These are phyloP conservation scores for Russula olivacea DNA, from an alignment of 768 basidiomycete genomes.

Conservation along the genomic window DNA sequence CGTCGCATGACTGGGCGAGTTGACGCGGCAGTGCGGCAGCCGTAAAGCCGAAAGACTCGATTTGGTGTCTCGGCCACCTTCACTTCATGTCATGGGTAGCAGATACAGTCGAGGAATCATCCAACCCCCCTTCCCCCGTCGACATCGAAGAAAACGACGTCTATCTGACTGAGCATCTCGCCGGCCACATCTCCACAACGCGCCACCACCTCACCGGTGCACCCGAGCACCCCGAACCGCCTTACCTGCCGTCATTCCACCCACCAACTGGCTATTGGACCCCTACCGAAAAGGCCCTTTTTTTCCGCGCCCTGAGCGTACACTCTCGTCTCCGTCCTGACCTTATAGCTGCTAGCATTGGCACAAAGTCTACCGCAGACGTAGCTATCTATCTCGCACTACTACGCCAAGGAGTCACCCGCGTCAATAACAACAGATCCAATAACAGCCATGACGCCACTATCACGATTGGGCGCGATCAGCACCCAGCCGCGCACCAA, in stretches of 20 bases:
- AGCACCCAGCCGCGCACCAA: conserved; percentile 17
- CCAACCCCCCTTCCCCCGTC: neutral
- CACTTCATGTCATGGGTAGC: neutral
- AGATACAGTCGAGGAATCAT: conserved; percentile 5
- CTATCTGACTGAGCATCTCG: conserved; percentile 8
- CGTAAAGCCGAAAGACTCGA: too few species aligned
- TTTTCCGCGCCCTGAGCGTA: conserved; percentile 63
- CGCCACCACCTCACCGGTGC: conserved; percentile 13
- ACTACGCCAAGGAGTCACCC: conserved; percentile 30
- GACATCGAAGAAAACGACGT: neutral
- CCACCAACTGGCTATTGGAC: conserved; percentile 50
- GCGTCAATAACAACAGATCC: neutral
- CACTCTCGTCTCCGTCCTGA: conserved; percentile 73
- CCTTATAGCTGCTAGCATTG: conserved; percentile 62
- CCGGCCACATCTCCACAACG: conserved; percentile 13
- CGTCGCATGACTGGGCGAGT: neutral
- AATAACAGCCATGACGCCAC: neutral
- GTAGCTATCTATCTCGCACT: conserved; percentile 60
- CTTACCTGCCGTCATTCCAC: conserved; percentile 28
- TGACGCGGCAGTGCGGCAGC: too few species aligned
- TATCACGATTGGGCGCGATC: conserved; percentile 7
- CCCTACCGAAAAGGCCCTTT: conserved; percentile 54
- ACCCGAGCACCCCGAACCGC: conserved; percentile 2
- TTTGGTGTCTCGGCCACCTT: too few species aligned
- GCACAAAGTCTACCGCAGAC: conserved; percentile 59